Evolutionary conservation across 2,329 filamentous ascomycete genomes (phyloP), one percentile per base, ranked within the genome.

Genomic region (Calonectria hawksworthii): DNA sequence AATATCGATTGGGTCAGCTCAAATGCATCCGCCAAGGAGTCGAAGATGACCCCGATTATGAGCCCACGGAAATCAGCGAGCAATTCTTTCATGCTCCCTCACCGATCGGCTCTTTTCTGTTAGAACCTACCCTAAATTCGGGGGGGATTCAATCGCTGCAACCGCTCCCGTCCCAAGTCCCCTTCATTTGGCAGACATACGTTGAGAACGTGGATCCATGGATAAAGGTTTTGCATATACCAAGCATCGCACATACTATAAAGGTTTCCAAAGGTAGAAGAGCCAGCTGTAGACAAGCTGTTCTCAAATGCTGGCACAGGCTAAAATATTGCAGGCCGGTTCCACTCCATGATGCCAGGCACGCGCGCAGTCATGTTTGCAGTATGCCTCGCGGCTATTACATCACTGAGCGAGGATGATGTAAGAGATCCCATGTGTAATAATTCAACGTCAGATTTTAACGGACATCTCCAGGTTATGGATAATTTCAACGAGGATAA

Each of bases 161-260:
- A 11, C 66, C 66, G 10, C 26, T 68, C 4, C 66, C 66, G 34
- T 68, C 66, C 14, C 66, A 68, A 21, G 51, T 68, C 9, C 66
- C 51, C 5, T 68, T 68, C 14, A 47, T 68, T 32, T 68, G 66
- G 66, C 50, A 68, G 50, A 54, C 32, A 34, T 68, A 56, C 21
- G 51, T 68, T 13, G 66, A 56, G 21, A 68, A 56, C 7, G 66
- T 68, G 16, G 51, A 68, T 56, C 50, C 50, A 32, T 68, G 23
- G 50, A 68, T 68, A 16, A 68, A 68, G 32, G 47, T 68, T 26
- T 26, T 68, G 3, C 65, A 68, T 21, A 18, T 54, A 7, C 65
- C 65, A 30, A 68, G 28, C 23, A 54, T 68, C 16, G n/a, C n/a
- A 16, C 38, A 38, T 5, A 28, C 21, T 14, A 50, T 65, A 28